Evolutionary conservation across 495 filamentous ascomycete species (phyloP).

Genomic region (Podospora didyma): DNA sequence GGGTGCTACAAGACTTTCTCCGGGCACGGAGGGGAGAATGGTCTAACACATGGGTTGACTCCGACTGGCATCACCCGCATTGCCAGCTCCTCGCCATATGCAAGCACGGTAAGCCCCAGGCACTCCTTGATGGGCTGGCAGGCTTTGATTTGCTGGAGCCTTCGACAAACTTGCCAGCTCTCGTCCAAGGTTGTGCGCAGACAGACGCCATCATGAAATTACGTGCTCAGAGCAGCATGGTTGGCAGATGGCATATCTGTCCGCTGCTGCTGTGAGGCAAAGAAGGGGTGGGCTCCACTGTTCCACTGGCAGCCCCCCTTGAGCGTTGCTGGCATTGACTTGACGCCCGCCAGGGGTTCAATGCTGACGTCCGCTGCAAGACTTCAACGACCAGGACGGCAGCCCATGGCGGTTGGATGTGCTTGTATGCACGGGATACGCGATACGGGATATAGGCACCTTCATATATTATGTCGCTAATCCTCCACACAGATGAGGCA

Average conservation of each 20-base stretch:
- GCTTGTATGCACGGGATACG: not conserved
- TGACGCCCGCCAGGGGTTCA: slow-evolving; percentile 10
- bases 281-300: no score
- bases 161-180: not conserved
- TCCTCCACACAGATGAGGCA: slow-evolving; percentile 17
- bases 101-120: not conserved
- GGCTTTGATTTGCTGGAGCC: not conserved
- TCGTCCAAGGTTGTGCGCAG: not conserved
- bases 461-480: slow-evolving; percentile 6
- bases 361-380: not conserved
- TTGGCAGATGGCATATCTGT: not conserved
- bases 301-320: no score
- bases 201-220: not conserved
- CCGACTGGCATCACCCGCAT: not conserved
- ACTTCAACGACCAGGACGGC: not conserved
- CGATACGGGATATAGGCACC: slow-evolving; percentile 6
- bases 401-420: slow-evolving; percentile 4
- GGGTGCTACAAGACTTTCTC: slow-evolving; percentile 1
- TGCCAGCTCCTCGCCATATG: not conserved
- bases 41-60: not conserved
- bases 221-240: not conserved
- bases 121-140: not conserved
- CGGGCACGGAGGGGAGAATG: not conserved
- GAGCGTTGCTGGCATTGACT: not conserved
- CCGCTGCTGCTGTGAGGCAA: not conserved